phyloP scores from a whole-genome alignment of 805 yeast species.

The Metschnikowia rubicola region DNA sequence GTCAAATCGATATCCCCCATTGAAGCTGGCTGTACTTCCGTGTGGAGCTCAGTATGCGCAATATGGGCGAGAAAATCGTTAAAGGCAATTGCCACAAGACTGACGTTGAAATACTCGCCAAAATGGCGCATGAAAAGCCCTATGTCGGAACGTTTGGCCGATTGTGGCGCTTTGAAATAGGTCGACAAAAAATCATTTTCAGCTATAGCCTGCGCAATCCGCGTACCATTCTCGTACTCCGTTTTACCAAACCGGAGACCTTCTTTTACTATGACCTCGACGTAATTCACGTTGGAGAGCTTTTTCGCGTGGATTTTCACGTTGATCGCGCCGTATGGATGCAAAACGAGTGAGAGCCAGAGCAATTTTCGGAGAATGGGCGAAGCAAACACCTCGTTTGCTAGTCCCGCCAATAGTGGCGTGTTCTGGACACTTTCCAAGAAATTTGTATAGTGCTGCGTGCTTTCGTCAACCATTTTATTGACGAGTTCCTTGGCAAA shows the following conservation, averaged over 20 bases:
- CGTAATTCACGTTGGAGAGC: constrained; percentile 34
- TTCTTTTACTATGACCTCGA: constrained; percentile 55
- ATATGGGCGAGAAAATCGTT: constrained; percentile 19
- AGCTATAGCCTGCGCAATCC: constrained; percentile 30
- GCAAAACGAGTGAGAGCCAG: constrained; percentile 49
- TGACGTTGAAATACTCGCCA: constrained; percentile 49
- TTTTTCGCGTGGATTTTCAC: constrained; percentile 41
- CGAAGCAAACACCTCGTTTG: constrained; percentile 7
- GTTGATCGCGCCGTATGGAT: constrained; percentile 43
- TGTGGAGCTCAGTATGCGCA: not conserved
- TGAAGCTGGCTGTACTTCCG: not conserved
- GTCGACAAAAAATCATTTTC: constrained; percentile 18
- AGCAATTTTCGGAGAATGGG: constrained; percentile 25
- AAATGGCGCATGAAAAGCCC: constrained; percentile 58
- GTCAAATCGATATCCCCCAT: not conserved
- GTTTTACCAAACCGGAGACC: constrained; percentile 64
- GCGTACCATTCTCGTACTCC: constrained; percentile 50
- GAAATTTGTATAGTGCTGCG: constrained; percentile 23
- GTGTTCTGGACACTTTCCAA: not conserved
- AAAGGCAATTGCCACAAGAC: constrained; percentile 37
- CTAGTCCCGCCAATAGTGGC: not conserved
- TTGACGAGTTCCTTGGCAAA: constrained; percentile 12
- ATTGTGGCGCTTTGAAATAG: constrained; percentile 13
- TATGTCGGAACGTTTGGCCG: constrained; percentile 48
- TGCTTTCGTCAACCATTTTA: constrained; percentile 21